Evolutionary conservation across 2,329 filamentous ascomycete genomes (phyloP).

Genomic region (Metarhizium sp.): DNA sequence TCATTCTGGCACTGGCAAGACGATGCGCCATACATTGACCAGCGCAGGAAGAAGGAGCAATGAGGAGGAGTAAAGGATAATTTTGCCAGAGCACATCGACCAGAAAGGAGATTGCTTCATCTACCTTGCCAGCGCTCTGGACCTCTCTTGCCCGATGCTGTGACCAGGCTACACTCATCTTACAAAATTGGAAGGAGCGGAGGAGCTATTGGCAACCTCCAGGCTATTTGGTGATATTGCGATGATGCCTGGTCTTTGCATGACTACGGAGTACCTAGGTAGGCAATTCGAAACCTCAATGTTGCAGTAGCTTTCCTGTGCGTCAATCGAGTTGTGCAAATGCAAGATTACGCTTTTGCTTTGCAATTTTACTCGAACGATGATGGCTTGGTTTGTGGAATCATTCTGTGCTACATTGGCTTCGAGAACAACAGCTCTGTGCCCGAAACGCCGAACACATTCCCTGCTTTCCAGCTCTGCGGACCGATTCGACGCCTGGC

Average conservation of each 20-base stretch:
- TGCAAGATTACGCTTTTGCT: background rate
- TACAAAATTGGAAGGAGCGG: background rate
- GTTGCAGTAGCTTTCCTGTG: background rate
- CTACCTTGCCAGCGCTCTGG: background rate
- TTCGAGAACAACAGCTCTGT: background rate
- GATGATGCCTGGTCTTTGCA: no score
- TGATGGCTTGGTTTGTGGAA: background rate
- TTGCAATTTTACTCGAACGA: background rate
- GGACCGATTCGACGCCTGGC: background rate
- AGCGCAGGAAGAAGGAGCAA: no score
- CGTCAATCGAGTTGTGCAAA: background rate
- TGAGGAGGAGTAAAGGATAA: background rate
- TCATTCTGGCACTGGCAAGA: no score
- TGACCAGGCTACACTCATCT: no score
- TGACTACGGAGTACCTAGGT: no score
- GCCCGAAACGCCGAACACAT: background rate
- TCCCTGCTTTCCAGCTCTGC: background rate
- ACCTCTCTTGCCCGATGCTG: background rate
- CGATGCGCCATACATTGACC: no score
- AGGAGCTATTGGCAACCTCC: background rate
- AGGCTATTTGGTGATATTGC: no score
- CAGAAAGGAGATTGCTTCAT: background rate
- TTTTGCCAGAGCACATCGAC: background rate
- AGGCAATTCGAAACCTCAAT: background rate
- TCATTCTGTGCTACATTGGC: background rate